Conservation (phyloP, 805 yeast species). For the Barnettozyma sp. region DNA sequence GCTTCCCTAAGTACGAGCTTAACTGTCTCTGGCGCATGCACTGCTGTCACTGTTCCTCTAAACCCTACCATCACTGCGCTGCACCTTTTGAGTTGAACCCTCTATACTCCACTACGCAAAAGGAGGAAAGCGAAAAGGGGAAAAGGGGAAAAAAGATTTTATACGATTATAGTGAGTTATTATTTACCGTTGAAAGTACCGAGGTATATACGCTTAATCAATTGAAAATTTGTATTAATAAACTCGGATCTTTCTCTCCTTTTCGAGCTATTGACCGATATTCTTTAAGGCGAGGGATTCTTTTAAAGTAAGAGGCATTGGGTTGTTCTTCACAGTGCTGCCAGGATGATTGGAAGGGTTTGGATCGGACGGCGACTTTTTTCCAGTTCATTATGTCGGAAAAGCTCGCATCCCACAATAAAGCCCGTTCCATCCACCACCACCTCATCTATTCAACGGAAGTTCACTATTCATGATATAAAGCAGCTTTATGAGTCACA, state of each 20-base stretch:
- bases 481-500: slow-evolving; percentile 27
- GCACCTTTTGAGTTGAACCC: too few relatives aligned
- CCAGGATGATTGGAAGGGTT: too few relatives aligned
- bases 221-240: too few relatives aligned
- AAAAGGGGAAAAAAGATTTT: background rate
- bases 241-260: too few relatives aligned
- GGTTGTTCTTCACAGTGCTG: too few relatives aligned
- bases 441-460: slow-evolving; percentile 4
- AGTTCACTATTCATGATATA: slow-evolving; percentile 34
- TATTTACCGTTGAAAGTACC: too few relatives aligned
- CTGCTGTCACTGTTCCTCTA: slow-evolving; percentile 22
- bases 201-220: too few relatives aligned
- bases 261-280: too few relatives aligned
- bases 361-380: slow-evolving; percentile 1
- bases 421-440: too few relatives aligned
- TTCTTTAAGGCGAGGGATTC: too few relatives aligned
- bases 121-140: background rate
- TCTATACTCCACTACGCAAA: background rate
- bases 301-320: too few relatives aligned
- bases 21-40: slow-evolving; percentile 23
- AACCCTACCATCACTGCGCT: slow-evolving; percentile 25
- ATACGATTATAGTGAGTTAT: too few relatives aligned
- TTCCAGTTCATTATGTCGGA: background rate
- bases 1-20: slow-evolving; percentile 19
- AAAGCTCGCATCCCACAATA: slow-evolving; percentile 1